These are phyloP conservation scores for Oryza meridionalis DNA, from an alignment of 176 grass and related monocot genomes.

Conservation along the genomic window DNA sequence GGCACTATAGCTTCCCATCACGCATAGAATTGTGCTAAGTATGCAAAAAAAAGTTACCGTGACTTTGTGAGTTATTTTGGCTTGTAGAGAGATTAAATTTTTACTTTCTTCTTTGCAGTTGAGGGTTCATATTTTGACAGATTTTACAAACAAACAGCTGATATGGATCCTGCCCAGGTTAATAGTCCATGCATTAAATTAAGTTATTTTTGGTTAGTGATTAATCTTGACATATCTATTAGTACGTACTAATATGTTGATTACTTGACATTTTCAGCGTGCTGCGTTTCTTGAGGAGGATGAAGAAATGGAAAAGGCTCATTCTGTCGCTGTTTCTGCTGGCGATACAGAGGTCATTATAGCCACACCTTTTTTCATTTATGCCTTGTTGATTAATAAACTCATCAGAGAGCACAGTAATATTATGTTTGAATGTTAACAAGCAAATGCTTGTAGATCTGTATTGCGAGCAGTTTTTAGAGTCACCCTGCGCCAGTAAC, in stretches of 20 bases:
- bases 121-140: conserved; percentile 90
- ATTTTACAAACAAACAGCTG: conserved; percentile 74
- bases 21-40: not conserved
- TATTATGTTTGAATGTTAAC: not conserved
- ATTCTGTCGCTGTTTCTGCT: conserved; percentile 74
- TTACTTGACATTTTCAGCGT: conserved; percentile 56
- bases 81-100: conserved; percentile 17
- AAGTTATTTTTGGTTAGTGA: conserved; percentile 1
- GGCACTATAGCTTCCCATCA: not conserved
- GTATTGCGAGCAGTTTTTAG: not conserved
- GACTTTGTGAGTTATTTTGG: conserved; percentile 10
- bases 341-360: conserved; percentile 83
- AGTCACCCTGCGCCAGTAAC: not conserved
- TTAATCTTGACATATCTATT: conserved; percentile 8
- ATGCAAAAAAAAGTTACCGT: not conserved
- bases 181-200: conserved; percentile 21
- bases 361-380: conserved; percentile 10
- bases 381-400: conserved; percentile 12
- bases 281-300: conserved; percentile 84
- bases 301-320: conserved; percentile 90
- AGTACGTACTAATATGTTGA: conserved; percentile 29
- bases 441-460: not conserved
- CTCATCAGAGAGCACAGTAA: not conserved
- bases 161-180: conserved; percentile 84
- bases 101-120: conserved; percentile 49